Percentiles rank a stretch among this genome's conserved stretches.
Conservation (phyloP, 2,329 filamentous ascomycete species). For the Tolypocladium pustulatum region DNA sequence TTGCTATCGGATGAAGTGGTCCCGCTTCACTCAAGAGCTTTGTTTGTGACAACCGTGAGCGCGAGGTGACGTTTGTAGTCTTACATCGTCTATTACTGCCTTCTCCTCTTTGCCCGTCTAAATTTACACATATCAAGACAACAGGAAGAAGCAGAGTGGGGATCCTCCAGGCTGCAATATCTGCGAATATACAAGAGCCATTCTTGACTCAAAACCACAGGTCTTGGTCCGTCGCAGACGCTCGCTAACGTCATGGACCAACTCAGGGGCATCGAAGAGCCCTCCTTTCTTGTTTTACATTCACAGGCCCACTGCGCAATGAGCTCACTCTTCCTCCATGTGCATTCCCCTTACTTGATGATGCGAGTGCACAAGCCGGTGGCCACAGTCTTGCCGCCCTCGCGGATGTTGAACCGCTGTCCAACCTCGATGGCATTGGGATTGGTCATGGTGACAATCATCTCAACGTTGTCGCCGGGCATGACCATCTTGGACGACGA, state of each 20-base stretch:
- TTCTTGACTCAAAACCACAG: conserved; percentile 16
- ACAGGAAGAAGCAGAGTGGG: conserved; percentile 30
- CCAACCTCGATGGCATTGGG: conserved; percentile 83
- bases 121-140: conserved; percentile 27
- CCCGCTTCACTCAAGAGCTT: background rate
- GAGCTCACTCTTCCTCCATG: background rate
- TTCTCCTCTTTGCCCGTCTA: conserved; percentile 20
- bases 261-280: background rate
- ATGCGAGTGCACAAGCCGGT: conserved; percentile 76
- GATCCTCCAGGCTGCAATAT: conserved; percentile 22
- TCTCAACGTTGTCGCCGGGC: conserved; percentile 98
- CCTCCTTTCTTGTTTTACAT: conserved; percentile 3
- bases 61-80: conserved; percentile 1
- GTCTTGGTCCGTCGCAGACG: conserved; percentile 5
- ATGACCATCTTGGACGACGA: conserved; percentile 71
- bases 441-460: conserved; percentile 77
- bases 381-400: conserved; percentile 84
- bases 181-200: conserved; percentile 27
- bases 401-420: conserved; percentile 96
- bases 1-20: background rate
- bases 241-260: conserved; percentile 7
- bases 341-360: conserved; percentile 33
- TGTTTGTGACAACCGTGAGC: background rate
- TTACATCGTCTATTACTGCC: conserved; percentile 17
- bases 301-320: background rate